phyloP scores from a whole-genome alignment of 768 basidiomycete species.

The Tulasnella sp. region DNA sequence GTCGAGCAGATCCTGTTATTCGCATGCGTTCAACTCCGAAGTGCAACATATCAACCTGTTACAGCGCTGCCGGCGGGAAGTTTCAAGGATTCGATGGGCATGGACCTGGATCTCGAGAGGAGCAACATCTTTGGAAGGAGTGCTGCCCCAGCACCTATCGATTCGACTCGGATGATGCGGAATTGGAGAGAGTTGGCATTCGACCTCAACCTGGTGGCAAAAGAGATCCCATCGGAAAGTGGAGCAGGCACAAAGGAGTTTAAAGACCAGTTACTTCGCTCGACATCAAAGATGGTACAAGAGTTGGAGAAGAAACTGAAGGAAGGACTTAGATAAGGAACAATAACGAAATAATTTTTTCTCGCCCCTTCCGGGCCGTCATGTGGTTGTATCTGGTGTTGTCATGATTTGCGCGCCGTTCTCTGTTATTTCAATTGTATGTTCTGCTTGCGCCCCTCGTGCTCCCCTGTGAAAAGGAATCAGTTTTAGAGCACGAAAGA shows the following conservation, averaged over 20 bases:
- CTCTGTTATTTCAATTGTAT: conserved; percentile 79
- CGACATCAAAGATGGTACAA: conserved; percentile 13
- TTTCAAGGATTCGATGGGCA: neutral
- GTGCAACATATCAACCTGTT: conserved; percentile 4
- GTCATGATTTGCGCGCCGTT: conserved; percentile 74
- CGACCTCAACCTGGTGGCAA: conserved; percentile 14
- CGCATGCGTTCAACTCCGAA: conserved; percentile 56
- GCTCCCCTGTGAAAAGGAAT: conserved; percentile 45
- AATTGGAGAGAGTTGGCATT: conserved; percentile 17
- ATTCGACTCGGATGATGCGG: conserved; percentile 7
- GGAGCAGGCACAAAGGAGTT: conserved; percentile 14
- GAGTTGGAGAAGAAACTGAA: conserved; percentile 12
- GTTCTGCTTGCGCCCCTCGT: conserved; percentile 77
- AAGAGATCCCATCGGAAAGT: conserved; percentile 8
- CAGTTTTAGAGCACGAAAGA: neutral
- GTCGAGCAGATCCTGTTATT: conserved; percentile 65
- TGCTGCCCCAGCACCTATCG: neutral
- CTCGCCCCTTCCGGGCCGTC: neutral
- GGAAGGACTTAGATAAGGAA: neutral
- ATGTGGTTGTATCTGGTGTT: conserved; percentile 24
- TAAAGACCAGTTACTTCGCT: neutral
- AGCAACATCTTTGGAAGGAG: neutral
- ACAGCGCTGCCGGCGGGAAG: neutral
- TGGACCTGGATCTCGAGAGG: conserved; percentile 10
- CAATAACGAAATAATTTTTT: neutral